Evolutionary conservation across 164 flowering plant genomes (phyloP).

Genomic region (Magnolia officinalis): DNA sequence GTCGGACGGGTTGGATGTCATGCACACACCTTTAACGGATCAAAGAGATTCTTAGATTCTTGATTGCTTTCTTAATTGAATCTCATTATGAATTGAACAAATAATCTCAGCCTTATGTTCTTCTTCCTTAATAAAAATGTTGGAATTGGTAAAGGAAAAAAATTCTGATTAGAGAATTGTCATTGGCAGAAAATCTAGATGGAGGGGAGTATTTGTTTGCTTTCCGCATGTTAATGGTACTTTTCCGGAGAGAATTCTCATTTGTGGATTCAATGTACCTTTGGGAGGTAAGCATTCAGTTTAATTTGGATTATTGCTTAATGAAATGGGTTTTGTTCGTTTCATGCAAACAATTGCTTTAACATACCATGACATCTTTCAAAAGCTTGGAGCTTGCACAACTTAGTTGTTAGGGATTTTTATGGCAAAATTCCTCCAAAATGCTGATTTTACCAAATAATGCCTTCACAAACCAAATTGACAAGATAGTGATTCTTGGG

Average conservation of each 20-base stretch:
- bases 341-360: neutral
- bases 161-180: constrained; percentile 10
- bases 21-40: neutral
- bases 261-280: constrained; percentile 80
- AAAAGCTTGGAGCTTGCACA: neutral
- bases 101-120: neutral
- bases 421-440: neutral
- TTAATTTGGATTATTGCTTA: neutral
- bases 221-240: constrained; percentile 90
- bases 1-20: neutral
- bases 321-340: neutral
- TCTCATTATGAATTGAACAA: neutral
- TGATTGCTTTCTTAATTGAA: neutral
- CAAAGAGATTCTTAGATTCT: neutral
- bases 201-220: constrained; percentile 94
- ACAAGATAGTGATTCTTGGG: too few species aligned
- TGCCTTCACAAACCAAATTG: too few species aligned
- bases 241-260: constrained; percentile 88
- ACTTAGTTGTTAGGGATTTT: neutral
- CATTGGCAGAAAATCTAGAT: constrained; percentile 79
- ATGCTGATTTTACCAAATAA: too few species aligned
- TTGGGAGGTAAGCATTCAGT: constrained; percentile 71
- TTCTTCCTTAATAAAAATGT: neutral
- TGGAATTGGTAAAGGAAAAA: neutral
- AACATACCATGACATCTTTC: neutral